A percentile compares a stretch with the other conserved stretches of the same genome.
Conservation (phyloP, 805 yeast species). For the Cyberlindnera maclurae region DNA sequence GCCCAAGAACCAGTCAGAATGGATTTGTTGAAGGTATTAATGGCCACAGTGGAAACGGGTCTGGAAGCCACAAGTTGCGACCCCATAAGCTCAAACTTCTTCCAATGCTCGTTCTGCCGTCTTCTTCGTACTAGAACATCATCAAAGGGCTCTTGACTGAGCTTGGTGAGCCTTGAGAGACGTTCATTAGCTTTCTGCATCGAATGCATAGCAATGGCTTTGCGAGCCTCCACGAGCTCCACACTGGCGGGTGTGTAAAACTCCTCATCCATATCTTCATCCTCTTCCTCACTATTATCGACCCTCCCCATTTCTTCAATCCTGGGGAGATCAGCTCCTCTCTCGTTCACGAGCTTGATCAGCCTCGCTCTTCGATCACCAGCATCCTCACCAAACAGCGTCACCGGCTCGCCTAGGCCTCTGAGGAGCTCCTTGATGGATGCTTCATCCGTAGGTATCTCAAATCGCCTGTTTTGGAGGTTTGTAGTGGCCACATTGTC, state of each 20-base stretch:
- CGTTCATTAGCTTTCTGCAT: slow-evolving; percentile 38
- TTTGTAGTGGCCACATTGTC: slow-evolving; percentile 20
- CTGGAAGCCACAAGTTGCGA: slow-evolving; percentile 66
- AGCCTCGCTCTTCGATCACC: slow-evolving; percentile 58
- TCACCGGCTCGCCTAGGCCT: slow-evolving; percentile 48
- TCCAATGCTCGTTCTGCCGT: slow-evolving; percentile 27
- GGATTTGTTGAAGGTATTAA: slow-evolving; percentile 29
- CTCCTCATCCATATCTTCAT: slow-evolving; percentile 62
- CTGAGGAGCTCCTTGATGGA: slow-evolving; percentile 49
- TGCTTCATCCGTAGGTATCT: slow-evolving; percentile 60
- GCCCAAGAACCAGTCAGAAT: slow-evolving; percentile 81
- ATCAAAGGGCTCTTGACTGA: slow-evolving; percentile 30
- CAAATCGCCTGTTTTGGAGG: slow-evolving; percentile 19
- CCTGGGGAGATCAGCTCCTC: slow-evolving; percentile 12
- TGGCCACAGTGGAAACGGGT: slow-evolving; percentile 55
- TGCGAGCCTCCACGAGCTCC: slow-evolving; percentile 46
- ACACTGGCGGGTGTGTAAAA: slow-evolving; percentile 76
- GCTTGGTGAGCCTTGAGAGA: slow-evolving; percentile 27
- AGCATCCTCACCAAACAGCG: slow-evolving; percentile 50
- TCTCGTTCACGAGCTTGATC: slow-evolving; percentile 33
- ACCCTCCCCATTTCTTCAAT: too few species aligned
- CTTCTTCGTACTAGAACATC: slow-evolving; percentile 43
- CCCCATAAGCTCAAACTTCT: slow-evolving; percentile 42
- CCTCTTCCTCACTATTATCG: slow-evolving; percentile 29
- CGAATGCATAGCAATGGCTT: slow-evolving; percentile 44